Evolutionary conservation across 1,284 basidiomycete genomes (phyloP), one percentile per base, ranked within the genome.

Genomic region (Rhodotorula sp.): DNA sequence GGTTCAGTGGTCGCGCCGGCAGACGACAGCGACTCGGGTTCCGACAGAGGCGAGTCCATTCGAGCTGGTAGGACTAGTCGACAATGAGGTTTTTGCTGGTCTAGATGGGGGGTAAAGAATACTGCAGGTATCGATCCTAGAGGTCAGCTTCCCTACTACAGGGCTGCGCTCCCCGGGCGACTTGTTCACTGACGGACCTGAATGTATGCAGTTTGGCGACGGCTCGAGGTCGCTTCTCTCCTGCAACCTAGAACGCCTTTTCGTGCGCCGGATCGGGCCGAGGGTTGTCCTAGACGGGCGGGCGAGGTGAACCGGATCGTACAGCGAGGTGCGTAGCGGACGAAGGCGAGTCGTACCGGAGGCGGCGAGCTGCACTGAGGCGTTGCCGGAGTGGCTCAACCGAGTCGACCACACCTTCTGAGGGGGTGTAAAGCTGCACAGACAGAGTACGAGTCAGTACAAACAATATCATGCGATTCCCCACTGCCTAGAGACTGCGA

Each of bases 1-100:
- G 74, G 74, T 62, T 76, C 74, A 64, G 74, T 76, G 2, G 72
- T 70, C 3, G 74, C 72, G 29, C 74, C 74, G 51, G 68, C 62
- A 1, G 74, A 76, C 29, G 72, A 74, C 46, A 76, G 72, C 21
- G 72, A 74, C 62, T 76, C 74, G 46, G 70, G 60, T 63, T 74
- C 73, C 15, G 67, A 68, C n/a, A 72, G 65, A 29, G 70, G 70
- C 5, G 73, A 71, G 48, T 72, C 70, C 62, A 56, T 63, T 14
- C 10, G n/a, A 23, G 5, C 31, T 47, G 46, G 43, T 16, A 59
- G 49, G 46, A 39, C 21, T 54, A 14, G 46, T 43, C 10, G 39
- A 14, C 10, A 10, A 43, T 43, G 39, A 43, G 39, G 39, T 43
- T 43, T 43, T 43, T 43, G 39, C 39, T 14, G 39, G 34, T 34